Conservation (phyloP, 2,329 filamentous ascomycete genomes). For the Alternaria ventricosa region DNA sequence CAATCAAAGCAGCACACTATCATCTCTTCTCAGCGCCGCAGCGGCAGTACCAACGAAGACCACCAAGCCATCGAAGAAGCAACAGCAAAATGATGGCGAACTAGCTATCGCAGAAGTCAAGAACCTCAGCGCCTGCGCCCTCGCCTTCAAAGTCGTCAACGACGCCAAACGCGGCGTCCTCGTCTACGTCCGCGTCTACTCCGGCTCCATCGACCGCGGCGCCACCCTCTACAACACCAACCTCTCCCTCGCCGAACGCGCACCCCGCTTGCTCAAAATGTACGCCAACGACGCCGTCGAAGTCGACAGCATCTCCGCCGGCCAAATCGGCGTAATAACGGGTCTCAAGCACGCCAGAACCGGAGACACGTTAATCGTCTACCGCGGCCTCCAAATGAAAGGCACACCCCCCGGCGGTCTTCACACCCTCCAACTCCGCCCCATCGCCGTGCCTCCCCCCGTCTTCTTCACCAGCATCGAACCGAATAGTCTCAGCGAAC, state of each 20-base stretch:
- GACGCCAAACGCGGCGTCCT: constrained; percentile 85
- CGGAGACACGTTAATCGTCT: constrained; percentile 87
- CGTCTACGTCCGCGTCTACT: constrained; percentile 91
- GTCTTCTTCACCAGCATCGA: constrained; percentile 98
- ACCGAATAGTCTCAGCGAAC: constrained; percentile 75
- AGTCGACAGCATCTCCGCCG: constrained; percentile 77
- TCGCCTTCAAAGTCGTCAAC: constrained; percentile 92
- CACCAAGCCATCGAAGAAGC: constrained; percentile 18
- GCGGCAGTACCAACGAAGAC: constrained; percentile 27
- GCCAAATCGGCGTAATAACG: constrained; percentile 92
- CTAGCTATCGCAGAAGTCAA: constrained; percentile 49
- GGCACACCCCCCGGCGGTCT: constrained; percentile 71
- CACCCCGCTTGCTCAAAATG: constrained; percentile 84
- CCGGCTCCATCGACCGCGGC: constrained; percentile 77
- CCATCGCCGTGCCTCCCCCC: constrained; percentile 87
- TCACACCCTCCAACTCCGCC: constrained; percentile 79
- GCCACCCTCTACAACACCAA: constrained; percentile 86
- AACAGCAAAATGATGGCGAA: constrained; percentile 5
- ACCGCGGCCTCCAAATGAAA: constrained; percentile 66
- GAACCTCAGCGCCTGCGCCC: constrained; percentile 72
- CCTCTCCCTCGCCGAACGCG: constrained; percentile 77
- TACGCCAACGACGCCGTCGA: constrained; percentile 88
- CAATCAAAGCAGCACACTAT: constrained; percentile 60
- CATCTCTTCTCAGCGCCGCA: constrained; percentile 51
- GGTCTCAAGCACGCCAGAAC: constrained; percentile 92